Base-by-base conservation (phyloP, 1,139 yeast genomes). In the Saccharomyces hybrid region DNA sequence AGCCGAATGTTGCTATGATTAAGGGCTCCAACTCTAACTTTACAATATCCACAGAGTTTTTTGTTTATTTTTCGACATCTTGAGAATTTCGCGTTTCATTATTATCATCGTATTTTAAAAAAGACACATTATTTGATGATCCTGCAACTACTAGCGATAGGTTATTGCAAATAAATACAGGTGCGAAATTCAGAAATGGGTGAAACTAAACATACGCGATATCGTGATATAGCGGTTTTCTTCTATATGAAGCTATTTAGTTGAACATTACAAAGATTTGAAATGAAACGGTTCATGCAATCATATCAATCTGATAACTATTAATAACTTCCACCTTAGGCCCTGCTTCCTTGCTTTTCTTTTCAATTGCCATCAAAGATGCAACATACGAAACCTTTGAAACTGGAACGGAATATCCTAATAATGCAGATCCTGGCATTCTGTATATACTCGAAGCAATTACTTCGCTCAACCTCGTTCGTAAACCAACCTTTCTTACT, bases 401-500 rank as follows among this genome's bases (percentile, higher is more conserved):
- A 5, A 62, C 66, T 19, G 67, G 67, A 2, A 64, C 58, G 27
- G 63, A 60, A 49, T 63, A 63, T 0, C 69, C 68, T 3, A 65
- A 46, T 5, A 63, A 28, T 28, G 55, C 54, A 11, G 64, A 58
- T n/a, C 68, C 65, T 13, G 65, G 64, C 29, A 54, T 58, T 8
- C 60, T 59, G 32, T 65, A 65, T 50, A 62, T 60, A 1, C 57
- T 25, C 25, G 50, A 53, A 5, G 68, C 67, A 13, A 62, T 47
- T 1, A 58, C 6, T 48, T 64, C 67, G 13, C 62, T 55, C 3
- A 57, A 52, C 52, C 54, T 61, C 5, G 62, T 58, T 38, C 53
- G 54, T 3, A 61, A 49, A 2, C 68, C 67, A 13, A 59, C 58
- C 14, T 56, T 51, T 19, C 56, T 56, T 7, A 56, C 49, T 19